Percentiles rank a stretch among this genome's conserved stretches.
Evolutionary conservation across 768 basidiomycete genomes (phyloP).

Genomic region (Calocera cornea): DNA sequence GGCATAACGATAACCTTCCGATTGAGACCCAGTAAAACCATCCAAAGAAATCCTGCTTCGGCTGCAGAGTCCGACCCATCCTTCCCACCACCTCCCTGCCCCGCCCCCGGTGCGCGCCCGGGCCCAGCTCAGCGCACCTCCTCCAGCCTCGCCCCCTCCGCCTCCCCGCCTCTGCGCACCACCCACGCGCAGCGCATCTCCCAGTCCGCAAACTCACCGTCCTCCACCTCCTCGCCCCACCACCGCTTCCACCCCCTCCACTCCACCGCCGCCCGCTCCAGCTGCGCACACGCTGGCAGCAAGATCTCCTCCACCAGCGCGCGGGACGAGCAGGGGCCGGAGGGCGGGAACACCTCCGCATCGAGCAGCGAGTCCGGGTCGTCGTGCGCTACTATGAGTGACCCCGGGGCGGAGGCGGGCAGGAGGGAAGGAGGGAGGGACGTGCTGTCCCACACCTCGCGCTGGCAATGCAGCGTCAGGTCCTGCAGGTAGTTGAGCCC

Average conservation of each 20-base stretch:
- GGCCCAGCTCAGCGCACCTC: background rate
- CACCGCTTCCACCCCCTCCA: background rate
- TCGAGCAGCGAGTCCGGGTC: background rate
- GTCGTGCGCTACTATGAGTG: background rate
- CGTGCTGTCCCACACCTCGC: background rate
- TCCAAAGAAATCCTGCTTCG: background rate
- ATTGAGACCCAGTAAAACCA: background rate
- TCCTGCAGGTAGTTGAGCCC: background rate
- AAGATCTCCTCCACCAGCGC: background rate
- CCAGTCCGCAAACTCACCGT: background rate
- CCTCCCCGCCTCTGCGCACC: background rate
- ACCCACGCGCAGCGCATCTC: background rate
- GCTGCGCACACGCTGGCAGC: background rate
- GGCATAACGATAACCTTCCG: too few relatives aligned
- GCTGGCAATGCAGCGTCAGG: background rate
- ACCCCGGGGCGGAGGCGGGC: too few relatives aligned
- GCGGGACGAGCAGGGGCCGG: background rate
- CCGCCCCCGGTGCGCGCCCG: too few relatives aligned
- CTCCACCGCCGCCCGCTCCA: background rate
- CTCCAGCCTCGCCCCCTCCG: background rate
- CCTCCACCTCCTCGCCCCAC: background rate
- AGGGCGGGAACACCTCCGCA: background rate
- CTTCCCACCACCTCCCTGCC: background rate
- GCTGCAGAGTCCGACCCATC: background rate
- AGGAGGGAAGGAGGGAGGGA: background rate